Evolutionary conservation across 768 basidiomycete genomes (phyloP).

Genomic region (Mycena rebaudengoi): DNA sequence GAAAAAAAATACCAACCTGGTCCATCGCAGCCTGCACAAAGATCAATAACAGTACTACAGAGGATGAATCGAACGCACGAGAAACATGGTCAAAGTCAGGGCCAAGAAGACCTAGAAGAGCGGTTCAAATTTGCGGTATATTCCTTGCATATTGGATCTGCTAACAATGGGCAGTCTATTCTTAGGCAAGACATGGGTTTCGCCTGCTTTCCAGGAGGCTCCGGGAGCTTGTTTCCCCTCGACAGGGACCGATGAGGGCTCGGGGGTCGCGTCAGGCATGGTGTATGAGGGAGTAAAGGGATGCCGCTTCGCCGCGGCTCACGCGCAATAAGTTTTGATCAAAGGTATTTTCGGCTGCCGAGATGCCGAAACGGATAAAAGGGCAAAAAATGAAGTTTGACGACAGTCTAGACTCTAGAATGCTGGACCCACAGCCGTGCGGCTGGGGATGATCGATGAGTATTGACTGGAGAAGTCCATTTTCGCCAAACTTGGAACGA

Average conservation of each 20-base stretch:
- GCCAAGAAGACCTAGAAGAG: slow-evolving; percentile 53
- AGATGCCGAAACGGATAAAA: slow-evolving; percentile 39
- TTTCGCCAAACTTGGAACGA: no score
- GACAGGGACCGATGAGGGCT: slow-evolving; percentile 5
- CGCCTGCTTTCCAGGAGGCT: slow-evolving; percentile 62
- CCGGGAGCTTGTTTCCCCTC: slow-evolving; percentile 44
- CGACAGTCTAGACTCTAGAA: no score
- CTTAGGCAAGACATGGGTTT: slow-evolving; percentile 65
- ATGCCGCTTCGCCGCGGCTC: not conserved
- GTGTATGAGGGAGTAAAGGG: slow-evolving; percentile 2
- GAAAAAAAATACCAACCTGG: slow-evolving; percentile 50
- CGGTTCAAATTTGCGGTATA: not conserved
- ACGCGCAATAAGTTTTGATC: not conserved
- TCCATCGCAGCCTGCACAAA: slow-evolving; percentile 60
- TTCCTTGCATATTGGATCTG: no score
- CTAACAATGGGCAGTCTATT: slow-evolving; percentile 57
- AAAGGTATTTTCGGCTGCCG: slow-evolving; percentile 28
- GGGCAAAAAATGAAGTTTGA: not conserved
- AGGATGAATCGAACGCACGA: slow-evolving; percentile 35
- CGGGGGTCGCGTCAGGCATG: slow-evolving; percentile 28
- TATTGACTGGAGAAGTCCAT: no score
- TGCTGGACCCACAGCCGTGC: no score
- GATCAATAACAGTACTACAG: slow-evolving; percentile 13
- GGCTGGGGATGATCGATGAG: no score
- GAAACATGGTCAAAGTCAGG: slow-evolving; percentile 54